Conservation (phyloP, 108 stramenopile species). For the Bacterosira constricta region DNA sequence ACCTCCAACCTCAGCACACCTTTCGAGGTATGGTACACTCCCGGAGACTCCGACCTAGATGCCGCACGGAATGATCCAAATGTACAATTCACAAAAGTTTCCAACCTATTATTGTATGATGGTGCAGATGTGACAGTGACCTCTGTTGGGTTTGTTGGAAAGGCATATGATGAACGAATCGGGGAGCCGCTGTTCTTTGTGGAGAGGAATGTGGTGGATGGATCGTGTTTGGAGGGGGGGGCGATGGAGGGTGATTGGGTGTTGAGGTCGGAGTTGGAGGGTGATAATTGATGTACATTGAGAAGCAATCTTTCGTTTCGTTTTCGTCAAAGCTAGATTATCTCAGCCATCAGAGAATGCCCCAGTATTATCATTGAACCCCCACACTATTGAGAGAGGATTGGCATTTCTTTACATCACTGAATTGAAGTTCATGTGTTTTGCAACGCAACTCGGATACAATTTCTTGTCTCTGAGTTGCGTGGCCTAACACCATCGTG, state of each 20-base stretch:
- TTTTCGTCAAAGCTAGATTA: no score
- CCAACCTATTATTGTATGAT: slow-evolving; percentile 2
- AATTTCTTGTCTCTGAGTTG: no score
- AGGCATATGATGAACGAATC: slow-evolving; percentile 51
- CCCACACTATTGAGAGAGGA: no score
- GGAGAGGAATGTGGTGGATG: slow-evolving; percentile 32
- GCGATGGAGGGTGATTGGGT: slow-evolving; percentile 35
- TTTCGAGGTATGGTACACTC: slow-evolving; percentile 78
- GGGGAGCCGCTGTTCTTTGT: slow-evolving; percentile 44
- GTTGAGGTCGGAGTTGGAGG: not conserved
- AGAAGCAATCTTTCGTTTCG: no score
- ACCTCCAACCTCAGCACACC: slow-evolving; percentile 15
- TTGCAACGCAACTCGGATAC: no score
- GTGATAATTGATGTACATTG: slow-evolving; percentile 10
- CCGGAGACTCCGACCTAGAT: slow-evolving; percentile 81
- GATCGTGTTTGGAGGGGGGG: not conserved
- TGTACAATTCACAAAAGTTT: slow-evolving; percentile 49
- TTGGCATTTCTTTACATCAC: no score
- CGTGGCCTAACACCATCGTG: no score
- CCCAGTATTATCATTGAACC: no score
- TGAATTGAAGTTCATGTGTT: no score
- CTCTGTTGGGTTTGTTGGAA: slow-evolving; percentile 73
- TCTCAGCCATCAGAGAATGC: no score
- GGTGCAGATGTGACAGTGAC: slow-evolving; percentile 42
- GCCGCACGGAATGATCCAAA: slow-evolving; percentile 76